These are phyloP conservation scores for Prosopis cineraria DNA, from an alignment of 306 rosid genomes.

Conservation along the genomic window DNA sequence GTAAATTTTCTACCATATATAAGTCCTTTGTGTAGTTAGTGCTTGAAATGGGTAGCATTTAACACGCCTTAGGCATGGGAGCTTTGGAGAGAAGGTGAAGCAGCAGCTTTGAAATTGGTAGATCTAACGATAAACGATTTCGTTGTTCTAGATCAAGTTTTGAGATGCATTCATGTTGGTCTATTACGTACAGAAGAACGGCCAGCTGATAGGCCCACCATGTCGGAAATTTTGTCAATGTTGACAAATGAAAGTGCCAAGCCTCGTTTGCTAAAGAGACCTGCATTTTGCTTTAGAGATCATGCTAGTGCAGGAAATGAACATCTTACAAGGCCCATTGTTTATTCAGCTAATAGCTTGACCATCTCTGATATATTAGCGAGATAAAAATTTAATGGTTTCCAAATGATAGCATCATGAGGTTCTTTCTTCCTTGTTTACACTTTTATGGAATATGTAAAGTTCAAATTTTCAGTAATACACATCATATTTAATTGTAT, in stretches of 20 bases:
- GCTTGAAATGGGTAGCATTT: neutral
- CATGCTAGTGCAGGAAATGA: neutral
- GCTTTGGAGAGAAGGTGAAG: slow-evolving; percentile 20
- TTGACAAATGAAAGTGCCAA: slow-evolving; percentile 14
- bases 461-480: neutral
- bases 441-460: too few species aligned
- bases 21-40: neutral
- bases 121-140: slow-evolving; percentile 27
- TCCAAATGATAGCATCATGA: too few species aligned
- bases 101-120: neutral
- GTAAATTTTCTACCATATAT: neutral
- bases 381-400: neutral
- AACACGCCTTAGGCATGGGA: slow-evolving; percentile 27
- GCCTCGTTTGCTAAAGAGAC: slow-evolving; percentile 10
- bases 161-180: slow-evolving; percentile 23
- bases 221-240: slow-evolving; percentile 3
- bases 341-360: neutral
- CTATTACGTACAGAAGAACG: slow-evolving; percentile 13
- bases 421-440: neutral
- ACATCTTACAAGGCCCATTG: too few species aligned
- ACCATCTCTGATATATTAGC: slow-evolving; percentile 9
- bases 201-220: slow-evolving; percentile 10
- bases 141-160: neutral
- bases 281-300: slow-evolving; percentile 12
- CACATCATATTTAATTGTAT: too few species aligned